Base-by-base conservation (phyloP, 768 basidiomycete genomes). In the Pulveroboletus ravenelii region DNA sequence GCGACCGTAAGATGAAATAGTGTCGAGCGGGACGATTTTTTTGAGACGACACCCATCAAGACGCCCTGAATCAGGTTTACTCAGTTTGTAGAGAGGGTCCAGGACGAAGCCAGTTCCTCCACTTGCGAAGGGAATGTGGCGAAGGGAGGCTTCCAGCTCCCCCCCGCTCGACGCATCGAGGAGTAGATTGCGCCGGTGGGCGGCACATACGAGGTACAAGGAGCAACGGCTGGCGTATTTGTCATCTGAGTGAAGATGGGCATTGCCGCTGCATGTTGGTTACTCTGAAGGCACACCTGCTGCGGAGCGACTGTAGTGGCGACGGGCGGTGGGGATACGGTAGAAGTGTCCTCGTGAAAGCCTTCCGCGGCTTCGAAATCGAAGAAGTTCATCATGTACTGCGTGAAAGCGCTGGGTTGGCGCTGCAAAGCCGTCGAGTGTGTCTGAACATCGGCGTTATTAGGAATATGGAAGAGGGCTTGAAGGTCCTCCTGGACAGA, bases 111-210 rank as follows among this genome's bases (percentile, higher is more conserved):
- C 0, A 66, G 50, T 57, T 69, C 69, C 15, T 75, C 72, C 27
- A 62, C 52, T 1, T 63, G 59, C 2, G 59, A 58, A 29, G 62
- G 57, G 17, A 64, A 60, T 4, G 18, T 29, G 1, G 18, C 15
- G 14, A 54, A 55, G n/a, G 61, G 37, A 15, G 55, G 53, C 38
- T 64, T 71, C 80, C 81, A 85, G 46, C 67, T 78, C 3, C 68
- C 81, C 9, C 63, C 82, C 35, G 79, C 82, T 5, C 83, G 78
- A 37, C 82, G 75, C 23, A 68, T 74, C 9, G 75, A 72, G 1
- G 75, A 73, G 49, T 76, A 58, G 4, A 67, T 61, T 18, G 82
- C 82, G 43, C 80, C 83, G 12, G 79, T 52, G 13, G 83, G 81
- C 6, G 83, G 82, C 1, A 71, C 63, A 54, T 84, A 84, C 2